Evolutionary conservation across 139 green algal genomes (phyloP).

Genomic region (Tetraselmis striata): DNA sequence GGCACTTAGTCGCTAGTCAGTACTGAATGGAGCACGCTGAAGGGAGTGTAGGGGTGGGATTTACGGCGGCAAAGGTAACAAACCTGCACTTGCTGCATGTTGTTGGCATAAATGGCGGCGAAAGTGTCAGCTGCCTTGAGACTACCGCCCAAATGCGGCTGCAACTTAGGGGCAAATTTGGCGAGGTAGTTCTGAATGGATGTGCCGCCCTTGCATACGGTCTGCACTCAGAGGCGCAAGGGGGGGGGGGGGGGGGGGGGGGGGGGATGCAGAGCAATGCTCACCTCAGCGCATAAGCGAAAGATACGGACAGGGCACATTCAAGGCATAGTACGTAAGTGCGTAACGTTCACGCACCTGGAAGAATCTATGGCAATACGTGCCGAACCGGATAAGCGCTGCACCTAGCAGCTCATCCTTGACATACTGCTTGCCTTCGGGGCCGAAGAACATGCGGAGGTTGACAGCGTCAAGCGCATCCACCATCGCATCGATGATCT

Average conservation of each 20-base stretch:
- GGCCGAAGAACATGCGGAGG: neutral
- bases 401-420: neutral
- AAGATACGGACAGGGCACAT: no score
- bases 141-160: slow-evolving; percentile 7
- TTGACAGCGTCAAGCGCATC: neutral
- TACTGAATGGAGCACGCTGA: no score
- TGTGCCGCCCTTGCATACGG: slow-evolving; percentile 6
- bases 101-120: slow-evolving; percentile 27
- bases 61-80: no score
- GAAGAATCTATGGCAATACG: slow-evolving; percentile 17
- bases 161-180: slow-evolving; percentile 4
- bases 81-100: slow-evolving; percentile 27
- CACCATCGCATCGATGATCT: neutral
- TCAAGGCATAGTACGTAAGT: no score
- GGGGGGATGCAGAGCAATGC: no score
- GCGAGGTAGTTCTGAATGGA: slow-evolving; percentile 21
- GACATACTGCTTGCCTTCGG: neutral
- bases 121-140: slow-evolving; percentile 25
- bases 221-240: no score
- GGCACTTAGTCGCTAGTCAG: no score
- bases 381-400: slow-evolving; percentile 2
- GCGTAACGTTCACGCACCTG: no score
- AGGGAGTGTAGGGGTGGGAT: no score
- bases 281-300: no score
- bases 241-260: no score